A percentile compares a stretch with the other conserved stretches of the same genome.
Evolutionary conservation across 2,329 filamentous ascomycete species (phyloP).

Genomic region (Trichoderma koningiopsis): DNA sequence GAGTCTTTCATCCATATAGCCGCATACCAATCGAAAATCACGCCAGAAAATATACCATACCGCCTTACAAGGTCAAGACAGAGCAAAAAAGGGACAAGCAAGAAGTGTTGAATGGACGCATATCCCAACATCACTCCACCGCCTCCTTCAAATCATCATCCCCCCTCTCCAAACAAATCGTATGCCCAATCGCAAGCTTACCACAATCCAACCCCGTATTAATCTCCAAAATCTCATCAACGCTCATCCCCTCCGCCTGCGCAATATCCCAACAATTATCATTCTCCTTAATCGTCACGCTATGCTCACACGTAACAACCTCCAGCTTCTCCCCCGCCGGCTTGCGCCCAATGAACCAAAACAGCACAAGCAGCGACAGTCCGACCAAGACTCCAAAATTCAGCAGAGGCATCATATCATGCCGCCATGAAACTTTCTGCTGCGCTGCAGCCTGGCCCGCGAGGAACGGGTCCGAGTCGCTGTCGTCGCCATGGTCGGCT

Average conservation of each 20-base stretch:
- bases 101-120: not conserved
- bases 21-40: not conserved
- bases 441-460: slow-evolving; percentile 28
- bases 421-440: slow-evolving; percentile 50
- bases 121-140: not conserved
- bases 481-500: slow-evolving; percentile 29
- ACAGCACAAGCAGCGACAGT: slow-evolving; percentile 52
- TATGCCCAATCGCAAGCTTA: not conserved
- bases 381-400: slow-evolving; percentile 60
- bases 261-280: slow-evolving; percentile 55
- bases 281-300: slow-evolving; percentile 47
- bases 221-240: not conserved
- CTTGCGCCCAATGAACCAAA: slow-evolving; percentile 49
- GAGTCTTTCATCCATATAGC: not conserved
- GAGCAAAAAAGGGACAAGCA: not conserved
- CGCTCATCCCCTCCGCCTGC: not conserved
- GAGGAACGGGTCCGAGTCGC: slow-evolving; percentile 40
- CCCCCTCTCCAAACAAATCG: not conserved
- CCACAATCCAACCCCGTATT: not conserved
- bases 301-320: slow-evolving; percentile 37
- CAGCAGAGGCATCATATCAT: slow-evolving; percentile 56
- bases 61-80: not conserved
- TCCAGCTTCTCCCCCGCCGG: slow-evolving; percentile 27
- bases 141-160: not conserved
- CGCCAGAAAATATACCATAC: not conserved